phyloP scores from a whole-genome alignment of 1,284 basidiomycete genomes.

The Cystobasidium pallidum region DNA sequence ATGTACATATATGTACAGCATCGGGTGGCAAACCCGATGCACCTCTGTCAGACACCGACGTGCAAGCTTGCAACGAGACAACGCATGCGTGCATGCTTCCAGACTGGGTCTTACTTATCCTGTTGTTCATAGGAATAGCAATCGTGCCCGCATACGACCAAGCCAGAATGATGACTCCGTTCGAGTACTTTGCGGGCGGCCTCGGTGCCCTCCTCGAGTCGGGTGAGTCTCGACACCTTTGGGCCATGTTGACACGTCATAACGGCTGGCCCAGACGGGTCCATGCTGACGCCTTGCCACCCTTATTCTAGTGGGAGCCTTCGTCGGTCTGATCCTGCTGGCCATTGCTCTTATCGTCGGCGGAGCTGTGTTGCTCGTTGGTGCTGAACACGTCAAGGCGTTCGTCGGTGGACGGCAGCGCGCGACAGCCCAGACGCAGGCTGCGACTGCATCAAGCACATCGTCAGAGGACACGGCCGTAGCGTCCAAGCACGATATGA shows the following conservation, averaged over 20 bases:
- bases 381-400: slow-evolving; percentile 31
- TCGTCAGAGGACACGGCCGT: background rate
- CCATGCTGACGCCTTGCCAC: no score
- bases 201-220: slow-evolving; percentile 27
- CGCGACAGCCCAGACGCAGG: slow-evolving; percentile 1
- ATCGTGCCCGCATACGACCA: slow-evolving; percentile 25
- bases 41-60: background rate
- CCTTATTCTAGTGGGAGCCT: slow-evolving; percentile 31
- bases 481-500: slow-evolving; percentile 12
- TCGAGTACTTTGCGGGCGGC: slow-evolving; percentile 31
- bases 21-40: background rate
- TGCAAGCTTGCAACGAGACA: background rate
- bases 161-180: slow-evolving; percentile 36
- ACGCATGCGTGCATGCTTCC: slow-evolving; percentile 27
- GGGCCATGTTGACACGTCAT: no score
- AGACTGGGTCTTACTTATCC: slow-evolving; percentile 40
- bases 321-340: slow-evolving; percentile 36
- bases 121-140: slow-evolving; percentile 39
- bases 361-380: slow-evolving; percentile 31
- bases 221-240: slow-evolving; percentile 22
- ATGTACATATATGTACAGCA: no score
- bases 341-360: slow-evolving; percentile 39
- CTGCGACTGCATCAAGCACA: background rate
- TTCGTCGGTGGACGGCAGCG: background rate
- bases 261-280: no score